These are phyloP conservation scores for Tulasnella sp. DNA, from an alignment of 768 basidiomycete species.

Conservation along the genomic window DNA sequence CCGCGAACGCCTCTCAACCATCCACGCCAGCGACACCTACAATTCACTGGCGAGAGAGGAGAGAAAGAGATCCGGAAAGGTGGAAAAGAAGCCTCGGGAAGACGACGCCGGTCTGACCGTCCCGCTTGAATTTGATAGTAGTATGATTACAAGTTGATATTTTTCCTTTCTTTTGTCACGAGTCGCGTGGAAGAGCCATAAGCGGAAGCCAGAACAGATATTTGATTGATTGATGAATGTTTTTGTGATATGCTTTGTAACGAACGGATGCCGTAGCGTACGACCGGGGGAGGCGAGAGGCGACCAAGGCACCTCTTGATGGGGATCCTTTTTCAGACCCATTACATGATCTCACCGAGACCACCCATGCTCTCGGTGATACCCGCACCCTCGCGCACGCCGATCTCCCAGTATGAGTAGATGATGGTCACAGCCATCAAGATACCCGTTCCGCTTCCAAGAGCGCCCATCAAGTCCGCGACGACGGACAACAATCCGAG, in stretches of 20 bases:
- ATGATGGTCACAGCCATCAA: slow-evolving; percentile 98
- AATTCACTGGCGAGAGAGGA: not conserved
- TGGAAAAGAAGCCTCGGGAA: not conserved
- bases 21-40: not conserved
- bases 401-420: slow-evolving; percentile 96
- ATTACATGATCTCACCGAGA: slow-evolving; percentile 17
- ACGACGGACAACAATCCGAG: slow-evolving; percentile 82
- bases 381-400: slow-evolving; percentile 45
- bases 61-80: not conserved
- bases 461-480: slow-evolving; percentile 91
- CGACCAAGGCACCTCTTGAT: not conserved
- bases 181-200: not conserved
- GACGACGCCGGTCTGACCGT: not conserved
- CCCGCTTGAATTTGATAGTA: not conserved
- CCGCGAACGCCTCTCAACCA: not conserved
- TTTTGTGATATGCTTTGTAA: not conserved
- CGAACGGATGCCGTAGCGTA: not conserved
- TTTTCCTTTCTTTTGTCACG: not conserved
- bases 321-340: too few relatives aligned
- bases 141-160: not conserved
- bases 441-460: slow-evolving; percentile 92
- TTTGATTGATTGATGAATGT: not conserved
- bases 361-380: slow-evolving; percentile 15
- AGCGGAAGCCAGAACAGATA: not conserved
- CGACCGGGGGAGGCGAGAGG: not conserved